These are phyloP conservation scores for Peronospora destructor DNA, from an alignment of 352 stramenopile genomes.

Conservation along the genomic window DNA sequence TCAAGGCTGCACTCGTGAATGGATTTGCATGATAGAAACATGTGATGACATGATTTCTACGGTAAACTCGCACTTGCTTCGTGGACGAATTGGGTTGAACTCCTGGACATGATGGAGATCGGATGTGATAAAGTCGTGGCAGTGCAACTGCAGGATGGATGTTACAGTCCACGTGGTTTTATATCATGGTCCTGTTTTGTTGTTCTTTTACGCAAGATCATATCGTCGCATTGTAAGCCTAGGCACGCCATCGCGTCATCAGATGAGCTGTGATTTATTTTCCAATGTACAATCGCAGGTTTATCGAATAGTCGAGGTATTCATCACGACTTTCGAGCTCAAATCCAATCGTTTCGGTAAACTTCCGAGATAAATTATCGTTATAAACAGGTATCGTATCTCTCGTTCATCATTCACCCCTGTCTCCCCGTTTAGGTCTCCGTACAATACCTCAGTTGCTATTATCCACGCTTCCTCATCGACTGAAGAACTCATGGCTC, in stretches of 20 bases:
- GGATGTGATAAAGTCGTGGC: too few species aligned
- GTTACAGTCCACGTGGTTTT: not conserved
- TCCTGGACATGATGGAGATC: too few species aligned
- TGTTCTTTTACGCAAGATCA: not conserved
- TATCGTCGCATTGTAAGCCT: not conserved
- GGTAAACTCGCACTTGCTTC: too few species aligned
- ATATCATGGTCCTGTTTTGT: not conserved
- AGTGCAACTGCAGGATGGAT: too few species aligned
- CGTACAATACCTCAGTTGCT: conserved; percentile 21
- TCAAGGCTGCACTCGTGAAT: too few species aligned
- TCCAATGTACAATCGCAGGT: not conserved
- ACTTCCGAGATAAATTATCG: not conserved
- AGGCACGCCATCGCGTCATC: not conserved
- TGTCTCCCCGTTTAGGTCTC: not conserved
- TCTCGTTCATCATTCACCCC: conserved; percentile 2
- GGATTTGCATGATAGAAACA: too few species aligned
- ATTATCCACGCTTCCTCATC: conserved; percentile 19
- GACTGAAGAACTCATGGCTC: conserved; percentile 5
- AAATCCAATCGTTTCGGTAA: not conserved
- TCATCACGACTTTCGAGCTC: not conserved
- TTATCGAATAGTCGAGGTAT: not conserved
- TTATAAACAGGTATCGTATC: conserved; percentile 1
- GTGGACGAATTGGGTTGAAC: too few species aligned
- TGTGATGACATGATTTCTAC: too few species aligned
- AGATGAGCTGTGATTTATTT: not conserved